phyloP scores from a whole-genome alignment of 805 yeast genomes.

The Ogataea neopini region DNA sequence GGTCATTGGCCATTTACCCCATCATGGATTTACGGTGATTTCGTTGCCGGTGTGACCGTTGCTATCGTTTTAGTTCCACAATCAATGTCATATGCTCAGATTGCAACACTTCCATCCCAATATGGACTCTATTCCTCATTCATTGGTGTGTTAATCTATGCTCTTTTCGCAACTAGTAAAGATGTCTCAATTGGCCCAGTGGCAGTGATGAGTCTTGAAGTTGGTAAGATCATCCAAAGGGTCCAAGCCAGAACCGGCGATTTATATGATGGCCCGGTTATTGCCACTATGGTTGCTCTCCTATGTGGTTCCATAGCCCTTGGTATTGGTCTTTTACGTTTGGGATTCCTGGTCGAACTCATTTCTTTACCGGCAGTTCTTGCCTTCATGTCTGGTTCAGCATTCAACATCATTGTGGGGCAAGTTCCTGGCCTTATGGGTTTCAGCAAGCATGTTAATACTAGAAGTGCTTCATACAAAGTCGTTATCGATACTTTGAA shows the following conservation, averaged over 20 bases:
- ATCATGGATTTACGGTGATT: conserved; percentile 74
- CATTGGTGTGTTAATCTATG: conserved; percentile 85
- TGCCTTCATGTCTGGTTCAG: conserved; percentile 96
- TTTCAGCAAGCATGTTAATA: conserved; percentile 60
- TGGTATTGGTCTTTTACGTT: conserved; percentile 77
- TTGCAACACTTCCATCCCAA: conserved; percentile 79
- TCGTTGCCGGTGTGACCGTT: conserved; percentile 91
- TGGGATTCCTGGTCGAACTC: conserved; percentile 86
- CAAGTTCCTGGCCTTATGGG: conserved; percentile 91
- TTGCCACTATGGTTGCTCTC: conserved; percentile 78
- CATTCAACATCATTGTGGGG: conserved; percentile 76
- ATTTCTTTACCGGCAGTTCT: conserved; percentile 90
- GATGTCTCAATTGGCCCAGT: conserved; percentile 97
- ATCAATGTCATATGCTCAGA: conserved; percentile 90
- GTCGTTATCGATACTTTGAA: conserved; percentile 74
- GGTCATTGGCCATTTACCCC: conserved; percentile 68
- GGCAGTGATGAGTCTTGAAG: conserved; percentile 91
- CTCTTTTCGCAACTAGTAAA: conserved; percentile 91
- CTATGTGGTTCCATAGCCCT: conserved; percentile 84
- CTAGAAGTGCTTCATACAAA: conserved; percentile 67
- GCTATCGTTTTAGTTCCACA: conserved; percentile 94
- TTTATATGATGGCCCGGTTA: conserved; percentile 57
- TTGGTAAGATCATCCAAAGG: conserved; percentile 69
- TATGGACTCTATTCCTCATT: conserved; percentile 91
- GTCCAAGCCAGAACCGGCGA: conserved; percentile 50